A percentile compares a stretch with the other conserved stretches of the same genome.
These are phyloP conservation scores for Marasmius tenuissimus DNA, from an alignment of 1,284 basidiomycete genomes.

Conservation along the genomic window DNA sequence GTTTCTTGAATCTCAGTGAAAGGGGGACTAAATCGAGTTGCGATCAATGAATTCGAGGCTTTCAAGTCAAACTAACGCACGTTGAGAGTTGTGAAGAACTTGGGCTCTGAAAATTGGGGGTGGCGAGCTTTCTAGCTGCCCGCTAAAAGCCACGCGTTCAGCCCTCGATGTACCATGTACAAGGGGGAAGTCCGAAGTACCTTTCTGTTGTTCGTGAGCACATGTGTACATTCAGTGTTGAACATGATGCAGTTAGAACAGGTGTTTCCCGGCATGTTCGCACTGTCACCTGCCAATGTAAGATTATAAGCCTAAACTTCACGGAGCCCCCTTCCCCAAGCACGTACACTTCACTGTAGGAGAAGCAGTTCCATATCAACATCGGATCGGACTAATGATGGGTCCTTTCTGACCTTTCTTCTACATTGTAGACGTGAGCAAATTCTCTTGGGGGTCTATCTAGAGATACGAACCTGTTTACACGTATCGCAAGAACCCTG, in stretches of 20 bases:
- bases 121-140: background rate
- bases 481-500: constrained; percentile 10
- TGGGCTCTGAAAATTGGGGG: background rate
- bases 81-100: background rate
- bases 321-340: background rate
- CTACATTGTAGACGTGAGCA: background rate
- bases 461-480: background rate
- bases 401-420: constrained; percentile 1
- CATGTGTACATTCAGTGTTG: constrained; percentile 12
- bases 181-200: background rate
- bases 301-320: background rate
- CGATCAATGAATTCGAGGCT: background rate
- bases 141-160: background rate
- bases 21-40: background rate
- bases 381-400: background rate
- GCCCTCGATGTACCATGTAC: background rate
- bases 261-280: constrained; percentile 7
- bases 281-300: constrained; percentile 15
- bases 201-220: constrained; percentile 8
- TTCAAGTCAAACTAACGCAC: too few relatives aligned
- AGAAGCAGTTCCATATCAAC: too few relatives aligned
- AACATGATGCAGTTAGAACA: constrained; percentile 12
- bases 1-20: background rate
- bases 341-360: constrained; percentile 8
- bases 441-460: too few relatives aligned